These are phyloP conservation scores for Gossypium bickii DNA, from an alignment of 345 rosid genomes.

Conservation along the genomic window DNA sequence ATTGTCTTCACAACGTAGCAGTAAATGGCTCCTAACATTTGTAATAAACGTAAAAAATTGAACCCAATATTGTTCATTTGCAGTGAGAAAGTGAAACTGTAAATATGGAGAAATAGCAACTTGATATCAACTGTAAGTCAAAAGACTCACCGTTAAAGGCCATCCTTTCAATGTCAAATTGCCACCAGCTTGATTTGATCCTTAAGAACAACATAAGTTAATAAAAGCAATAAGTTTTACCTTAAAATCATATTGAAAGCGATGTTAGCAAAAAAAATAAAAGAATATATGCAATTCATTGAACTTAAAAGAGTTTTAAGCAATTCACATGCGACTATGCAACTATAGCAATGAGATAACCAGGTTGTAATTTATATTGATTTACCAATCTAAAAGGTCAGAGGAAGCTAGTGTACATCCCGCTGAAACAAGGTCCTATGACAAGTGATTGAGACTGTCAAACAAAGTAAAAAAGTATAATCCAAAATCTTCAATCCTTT, in stretches of 20 bases:
- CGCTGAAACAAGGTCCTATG: not conserved
- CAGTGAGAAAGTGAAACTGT: not conserved
- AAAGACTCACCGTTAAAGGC: constrained; percentile 54
- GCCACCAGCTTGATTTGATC: constrained; percentile 49
- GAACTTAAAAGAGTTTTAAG: not conserved
- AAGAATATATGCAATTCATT: not conserved
- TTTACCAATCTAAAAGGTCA: not conserved
- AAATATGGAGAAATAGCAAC: not conserved
- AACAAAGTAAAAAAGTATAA: not conserved
- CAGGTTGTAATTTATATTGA: not conserved
- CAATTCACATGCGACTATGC: not conserved
- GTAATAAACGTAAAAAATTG: not conserved
- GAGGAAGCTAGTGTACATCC: not conserved
- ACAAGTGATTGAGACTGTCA: not conserved
- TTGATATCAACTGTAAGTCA: not conserved
- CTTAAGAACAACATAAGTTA: constrained; percentile 24
- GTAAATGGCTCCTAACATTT: not conserved
- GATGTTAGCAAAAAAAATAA: not conserved
- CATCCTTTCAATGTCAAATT: constrained; percentile 61
- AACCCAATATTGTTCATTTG: not conserved
- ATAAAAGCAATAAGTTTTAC: constrained; percentile 2
- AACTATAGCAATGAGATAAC: not conserved
- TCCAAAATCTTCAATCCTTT: not conserved
- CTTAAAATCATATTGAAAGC: not conserved
- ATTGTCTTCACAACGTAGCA: not conserved